These are phyloP conservation scores for Podosphaera xanthii DNA, from an alignment of 2,329 filamentous ascomycete genomes.

Conservation along the genomic window DNA sequence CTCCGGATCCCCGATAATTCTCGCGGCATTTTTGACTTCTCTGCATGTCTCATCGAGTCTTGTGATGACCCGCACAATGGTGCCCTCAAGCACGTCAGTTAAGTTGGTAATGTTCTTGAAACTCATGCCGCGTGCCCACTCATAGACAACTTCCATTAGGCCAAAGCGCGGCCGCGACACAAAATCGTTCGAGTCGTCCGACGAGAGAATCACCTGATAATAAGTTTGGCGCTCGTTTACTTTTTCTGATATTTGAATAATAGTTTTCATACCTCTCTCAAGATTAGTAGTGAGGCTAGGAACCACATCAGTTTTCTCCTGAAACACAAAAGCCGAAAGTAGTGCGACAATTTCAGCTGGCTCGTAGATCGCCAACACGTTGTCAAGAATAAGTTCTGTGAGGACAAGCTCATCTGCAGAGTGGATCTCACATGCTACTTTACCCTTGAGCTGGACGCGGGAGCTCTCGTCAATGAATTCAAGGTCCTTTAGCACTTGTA, in stretches of 20 bases:
- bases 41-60: conserved; percentile 86
- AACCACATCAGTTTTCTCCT: conserved; percentile 73
- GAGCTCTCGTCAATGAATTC: conserved; percentile 74
- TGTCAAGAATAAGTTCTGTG: conserved; percentile 89
- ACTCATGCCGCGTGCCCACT: conserved; percentile 94
- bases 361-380: conserved; percentile 84
- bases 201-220: conserved; percentile 76
- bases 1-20: conserved; percentile 82
- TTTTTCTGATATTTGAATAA: conserved; percentile 76
- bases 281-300: conserved; percentile 65
- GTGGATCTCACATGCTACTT: conserved; percentile 95
- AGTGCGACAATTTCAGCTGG: conserved; percentile 91
- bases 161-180: conserved; percentile 72
- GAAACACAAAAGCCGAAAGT: conserved; percentile 86
- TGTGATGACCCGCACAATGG: conserved; percentile 87
- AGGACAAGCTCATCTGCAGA: conserved; percentile 90
- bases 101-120: conserved; percentile 95
- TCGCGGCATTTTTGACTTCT: conserved; percentile 90
- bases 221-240: conserved; percentile 76
- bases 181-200: conserved; percentile 84
- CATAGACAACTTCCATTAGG: conserved; percentile 91
- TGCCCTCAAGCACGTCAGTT: conserved; percentile 91
- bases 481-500: conserved; percentile 75
- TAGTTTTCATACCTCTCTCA: conserved; percentile 61
- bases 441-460: conserved; percentile 87